These are phyloP conservation scores for Arabidopsis hybrid DNA, from an alignment of 441 rosid genomes.

Conservation along the genomic window DNA sequence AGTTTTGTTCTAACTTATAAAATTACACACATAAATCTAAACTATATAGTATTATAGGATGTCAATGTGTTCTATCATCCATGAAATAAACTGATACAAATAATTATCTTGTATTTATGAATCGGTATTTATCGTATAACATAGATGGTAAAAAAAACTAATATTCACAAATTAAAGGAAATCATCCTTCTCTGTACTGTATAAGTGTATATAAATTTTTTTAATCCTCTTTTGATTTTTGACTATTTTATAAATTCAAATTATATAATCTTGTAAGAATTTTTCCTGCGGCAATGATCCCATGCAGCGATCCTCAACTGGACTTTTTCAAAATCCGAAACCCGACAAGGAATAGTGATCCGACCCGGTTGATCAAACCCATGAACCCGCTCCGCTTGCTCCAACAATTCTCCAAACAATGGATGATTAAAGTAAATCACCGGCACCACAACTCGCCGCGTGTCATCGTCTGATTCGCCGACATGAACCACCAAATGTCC, in stretches of 20 bases:
- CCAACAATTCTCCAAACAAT: constrained; percentile 64
- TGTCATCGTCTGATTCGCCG: constrained; percentile 55
- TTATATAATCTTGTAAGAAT: constrained; percentile 23
- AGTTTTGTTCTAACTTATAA: too few relatives aligned
- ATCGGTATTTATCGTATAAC: constrained; percentile 6
- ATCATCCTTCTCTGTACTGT: too few relatives aligned
- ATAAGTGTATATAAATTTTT: background rate
- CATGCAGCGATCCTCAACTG: constrained; percentile 70
- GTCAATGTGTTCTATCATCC: too few relatives aligned
- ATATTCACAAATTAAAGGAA: constrained; percentile 27
- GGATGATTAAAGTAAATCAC: constrained; percentile 78
- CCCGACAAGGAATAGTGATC: constrained; percentile 71
- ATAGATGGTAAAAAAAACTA: background rate
- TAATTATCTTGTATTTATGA: constrained; percentile 8
- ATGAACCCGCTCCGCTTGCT: constrained; percentile 68
- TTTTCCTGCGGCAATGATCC: constrained; percentile 51
- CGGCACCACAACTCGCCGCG: constrained; percentile 66
- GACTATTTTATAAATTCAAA: background rate
- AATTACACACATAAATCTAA: background rate
- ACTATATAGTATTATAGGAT: too few relatives aligned
- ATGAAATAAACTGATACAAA: too few relatives aligned
- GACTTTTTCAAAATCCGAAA: constrained; percentile 78
- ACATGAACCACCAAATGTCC: constrained; percentile 77
- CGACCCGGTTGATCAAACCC: constrained; percentile 76
- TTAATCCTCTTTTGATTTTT: background rate